phyloP scores from a whole-genome alignment of 441 rosid species.

The Gossypium trilobum region DNA sequence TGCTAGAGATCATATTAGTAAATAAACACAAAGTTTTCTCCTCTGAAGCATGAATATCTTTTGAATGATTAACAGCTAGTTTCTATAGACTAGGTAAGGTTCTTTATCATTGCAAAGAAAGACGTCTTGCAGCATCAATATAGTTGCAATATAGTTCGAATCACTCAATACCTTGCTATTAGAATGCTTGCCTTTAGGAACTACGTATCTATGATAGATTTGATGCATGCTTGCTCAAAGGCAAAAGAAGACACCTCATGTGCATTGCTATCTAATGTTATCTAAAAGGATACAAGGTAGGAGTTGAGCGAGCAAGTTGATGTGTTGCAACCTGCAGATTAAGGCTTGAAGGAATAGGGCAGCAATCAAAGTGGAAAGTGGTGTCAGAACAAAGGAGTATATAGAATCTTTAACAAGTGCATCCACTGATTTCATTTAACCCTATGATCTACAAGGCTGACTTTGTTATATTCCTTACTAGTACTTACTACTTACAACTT shows the following conservation, averaged over 20 bases:
- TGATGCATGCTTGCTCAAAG: too few relatives aligned
- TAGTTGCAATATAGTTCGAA: too few relatives aligned
- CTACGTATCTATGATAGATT: too few relatives aligned
- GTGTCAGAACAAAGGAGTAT: background rate
- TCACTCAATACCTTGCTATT: too few relatives aligned
- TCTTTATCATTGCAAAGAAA: too few relatives aligned
- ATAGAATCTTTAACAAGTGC: background rate
- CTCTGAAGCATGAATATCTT: too few relatives aligned
- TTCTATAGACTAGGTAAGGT: too few relatives aligned
- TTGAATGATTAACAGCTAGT: too few relatives aligned
- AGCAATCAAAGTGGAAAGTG: background rate
- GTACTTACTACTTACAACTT: background rate
- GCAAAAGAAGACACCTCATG: background rate
- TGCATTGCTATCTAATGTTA: background rate
- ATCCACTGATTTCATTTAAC: background rate
- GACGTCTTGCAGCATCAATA: too few relatives aligned
- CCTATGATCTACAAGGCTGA: background rate
- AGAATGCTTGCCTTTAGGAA: too few relatives aligned
- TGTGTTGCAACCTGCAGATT: background rate
- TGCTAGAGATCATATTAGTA: too few relatives aligned
- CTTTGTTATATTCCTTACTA: background rate
- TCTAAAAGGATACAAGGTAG: background rate
- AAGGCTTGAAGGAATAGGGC: background rate
- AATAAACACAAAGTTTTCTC: too few relatives aligned
- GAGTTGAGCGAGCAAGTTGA: background rate